Evolutionary conservation across 371 early-diverging fungal species (phyloP), one percentile per base, ranked within the genome.

Genomic region (Rhizopus arrhizus): DNA sequence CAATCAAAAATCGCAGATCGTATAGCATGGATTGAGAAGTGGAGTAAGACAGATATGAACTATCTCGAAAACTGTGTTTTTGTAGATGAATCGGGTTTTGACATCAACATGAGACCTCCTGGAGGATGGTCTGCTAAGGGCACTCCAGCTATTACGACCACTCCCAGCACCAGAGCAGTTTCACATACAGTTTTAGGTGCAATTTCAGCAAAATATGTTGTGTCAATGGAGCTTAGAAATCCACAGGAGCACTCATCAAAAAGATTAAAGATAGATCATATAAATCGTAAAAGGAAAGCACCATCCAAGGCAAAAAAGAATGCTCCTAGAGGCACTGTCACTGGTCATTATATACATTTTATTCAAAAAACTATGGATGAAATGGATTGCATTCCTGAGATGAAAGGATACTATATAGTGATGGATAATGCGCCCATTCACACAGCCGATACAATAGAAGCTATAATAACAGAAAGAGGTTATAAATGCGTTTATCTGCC

Each of bases 281-380:
- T 42, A 28, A 57, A 63, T 57, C 58, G 51, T 43, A 51, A 62
- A 58, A 52, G 46, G 42, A 63, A 57, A 61, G 61, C 55, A 38
- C 55, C 55, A 61, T 61, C 54, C 29, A 61, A 61, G 53, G 48
- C 50, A 56, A 59, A 59, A 22, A 59, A 59, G 47, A 52, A 52
- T 59, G 31, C 53, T 40, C 45, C 53, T 34, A 53, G 52, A 59
- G 60, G 60, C 10, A 59, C 60, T 51, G 52, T 46, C 52, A 52
- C 52, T 36, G 52, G 52, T n/a, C 52, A 48, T 48, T 52, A 34
- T 48, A n/a, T n/a, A n/a, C n/a, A n/a, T n/a, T n/a, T n/a, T n/a
- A n/a, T n/a, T n/a, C n/a, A n/a, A n/a, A n/a, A n/a, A n/a, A n/a
- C n/a, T n/a, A n/a, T n/a, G n/a, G n/a, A n/a, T n/a, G n/a, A n/a